Evolutionary conservation across 1,284 basidiomycete species (phyloP), one percentile per base, ranked within the genome.

Genomic region (Cryptococcus deneoformans): DNA sequence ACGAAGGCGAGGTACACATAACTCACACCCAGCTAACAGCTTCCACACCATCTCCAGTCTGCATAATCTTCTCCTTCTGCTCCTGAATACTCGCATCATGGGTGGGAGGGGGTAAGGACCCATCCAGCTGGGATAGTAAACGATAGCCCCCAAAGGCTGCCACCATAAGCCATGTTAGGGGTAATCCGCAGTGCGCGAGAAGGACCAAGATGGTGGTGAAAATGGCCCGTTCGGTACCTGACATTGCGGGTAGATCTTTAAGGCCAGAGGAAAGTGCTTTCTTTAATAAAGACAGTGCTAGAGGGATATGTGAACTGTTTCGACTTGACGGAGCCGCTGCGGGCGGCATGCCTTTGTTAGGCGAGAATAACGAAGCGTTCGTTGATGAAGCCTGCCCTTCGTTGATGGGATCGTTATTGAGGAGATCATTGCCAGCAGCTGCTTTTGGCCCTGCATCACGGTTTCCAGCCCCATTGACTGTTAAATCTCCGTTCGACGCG

Each of bases 21-120:
- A 63, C 65, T 59, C 47, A 67, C 65, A 69, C 60, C 67, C 67
- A 69, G 4, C 54, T 47, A 5, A 68, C 63, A n/a, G 65, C 58
- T n/a, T 49, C 56, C 16, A 37, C 39, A 5, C 54, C 56, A 16
- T 56, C 49, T 6, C 40, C 34, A 45, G 34, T 16, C 14, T 24
- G 29, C 39, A 35, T 29, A n/a, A 39, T 36, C 36, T 44, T 50
- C 14, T 49, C 46, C 36, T 47, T n/a, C 46, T 46, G 40, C 29
- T 38, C 39, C n/a, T 50, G 24, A 46, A 40, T 36, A 48, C 5
- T 20, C 38, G 49, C 46, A 46, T 36, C 37, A 5, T 46, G 45
- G 24, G 52, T 34, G 52, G 34, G 34, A 44, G 11, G 6, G 7
- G 20, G 24, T 5, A 20, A 36, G 0, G 16, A 44, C 11, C 16